Percentiles rank a stretch among this genome's conserved stretches.
These are phyloP conservation scores for Isabelozyma rhagii DNA, from an alignment of 805 yeast genomes.

Conservation along the genomic window DNA sequence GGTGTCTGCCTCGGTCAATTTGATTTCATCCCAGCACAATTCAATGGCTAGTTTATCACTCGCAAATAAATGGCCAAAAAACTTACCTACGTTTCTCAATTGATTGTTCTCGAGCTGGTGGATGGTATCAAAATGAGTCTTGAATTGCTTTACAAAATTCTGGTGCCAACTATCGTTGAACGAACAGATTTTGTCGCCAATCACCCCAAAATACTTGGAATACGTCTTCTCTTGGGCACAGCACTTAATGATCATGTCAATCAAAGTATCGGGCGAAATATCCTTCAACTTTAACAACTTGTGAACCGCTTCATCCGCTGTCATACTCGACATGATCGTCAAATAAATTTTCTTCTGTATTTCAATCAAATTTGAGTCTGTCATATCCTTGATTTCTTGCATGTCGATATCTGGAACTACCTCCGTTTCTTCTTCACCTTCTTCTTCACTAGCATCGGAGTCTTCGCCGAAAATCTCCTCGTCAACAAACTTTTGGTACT, in stretches of 20 bases:
- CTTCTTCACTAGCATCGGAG: conserved; percentile 12
- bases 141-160: conserved; percentile 53
- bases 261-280: conserved; percentile 42
- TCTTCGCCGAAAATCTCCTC: conserved; percentile 45
- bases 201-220: conserved; percentile 78
- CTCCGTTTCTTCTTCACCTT: conserved; percentile 14
- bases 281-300: conserved; percentile 56
- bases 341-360: conserved; percentile 77
- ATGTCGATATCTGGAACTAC: conserved; percentile 8
- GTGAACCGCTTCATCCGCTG: conserved; percentile 91
- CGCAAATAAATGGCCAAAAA: conserved; percentile 83
- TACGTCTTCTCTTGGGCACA: conserved; percentile 85
- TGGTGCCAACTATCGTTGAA: conserved; percentile 54
- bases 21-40: conserved; percentile 50
- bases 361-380: conserved; percentile 59
- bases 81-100: conserved; percentile 73
- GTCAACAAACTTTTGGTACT: conserved; percentile 38
- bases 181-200: conserved; percentile 62
- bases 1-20: conserved; percentile 67
- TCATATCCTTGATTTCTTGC: conserved; percentile 56
- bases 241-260: conserved; percentile 72
- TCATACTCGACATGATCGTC: conserved; percentile 84
- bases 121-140: conserved; percentile 50
- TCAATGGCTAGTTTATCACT: conserved; percentile 64
- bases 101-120: conserved; percentile 71